These are phyloP conservation scores for Xanthoceras sorbifolium DNA, from an alignment of 345 rosid species.

Conservation along the genomic window DNA sequence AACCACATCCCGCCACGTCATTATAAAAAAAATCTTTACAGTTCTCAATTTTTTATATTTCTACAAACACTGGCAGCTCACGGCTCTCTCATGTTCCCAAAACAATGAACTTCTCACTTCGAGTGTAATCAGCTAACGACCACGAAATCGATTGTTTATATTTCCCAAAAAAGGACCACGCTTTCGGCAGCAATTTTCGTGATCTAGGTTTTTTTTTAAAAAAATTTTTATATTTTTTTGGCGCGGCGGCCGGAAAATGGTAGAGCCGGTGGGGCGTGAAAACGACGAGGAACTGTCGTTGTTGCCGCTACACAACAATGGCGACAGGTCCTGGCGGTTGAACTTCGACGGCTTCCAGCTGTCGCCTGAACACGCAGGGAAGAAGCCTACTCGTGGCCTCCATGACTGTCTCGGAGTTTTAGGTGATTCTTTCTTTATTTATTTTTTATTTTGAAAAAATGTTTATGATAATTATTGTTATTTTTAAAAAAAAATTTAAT, in stretches of 20 bases:
- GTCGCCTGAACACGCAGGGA: slow-evolving; percentile 54
- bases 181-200: slow-evolving; percentile 20
- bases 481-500: not conserved
- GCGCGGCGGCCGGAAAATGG: slow-evolving; percentile 35
- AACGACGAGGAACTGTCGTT: slow-evolving; percentile 64
- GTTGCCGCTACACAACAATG: slow-evolving; percentile 43
- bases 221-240: slow-evolving; percentile 3
- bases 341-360: slow-evolving; percentile 80
- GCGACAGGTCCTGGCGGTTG: slow-evolving; percentile 82
- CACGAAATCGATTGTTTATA: not conserved
- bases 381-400: slow-evolving; percentile 51
- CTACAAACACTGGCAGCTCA: too few relatives aligned
- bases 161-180: slow-evolving; percentile 29
- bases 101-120: too few relatives aligned
- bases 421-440: slow-evolving; percentile 39
- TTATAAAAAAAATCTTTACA: not conserved
- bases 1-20: not conserved
- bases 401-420: slow-evolving; percentile 81
- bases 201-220: not conserved
- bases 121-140: not conserved
- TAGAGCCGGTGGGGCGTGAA: slow-evolving; percentile 30
- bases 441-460: not conserved
- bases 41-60: too few relatives aligned
- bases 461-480: not conserved
- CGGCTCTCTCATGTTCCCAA: too few relatives aligned